A percentile compares a stretch with the other conserved stretches of the same genome.
phyloP scores from a whole-genome alignment of 352 stramenopile genomes.

The Globisporangium parvum region DNA sequence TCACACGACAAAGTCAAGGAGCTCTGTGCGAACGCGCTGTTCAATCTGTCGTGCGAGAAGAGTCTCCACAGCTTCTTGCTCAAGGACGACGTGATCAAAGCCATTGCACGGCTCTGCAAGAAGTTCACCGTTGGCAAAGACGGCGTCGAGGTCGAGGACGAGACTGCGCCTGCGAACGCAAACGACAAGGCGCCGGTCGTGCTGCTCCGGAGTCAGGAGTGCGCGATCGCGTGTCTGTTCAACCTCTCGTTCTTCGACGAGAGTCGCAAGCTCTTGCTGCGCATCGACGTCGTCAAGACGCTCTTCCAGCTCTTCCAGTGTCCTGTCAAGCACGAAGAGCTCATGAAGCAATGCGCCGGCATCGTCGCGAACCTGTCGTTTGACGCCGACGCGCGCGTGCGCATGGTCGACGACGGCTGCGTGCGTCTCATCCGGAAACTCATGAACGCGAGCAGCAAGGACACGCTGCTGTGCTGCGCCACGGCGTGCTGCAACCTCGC shows the following conservation, averaged over 20 bases:
- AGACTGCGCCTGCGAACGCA: constrained; percentile 16
- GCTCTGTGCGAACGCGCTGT: constrained; percentile 65
- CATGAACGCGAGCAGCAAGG: constrained; percentile 51
- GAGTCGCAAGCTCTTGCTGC: constrained; percentile 55
- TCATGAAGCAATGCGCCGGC: constrained; percentile 54
- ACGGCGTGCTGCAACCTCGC: constrained; percentile 77
- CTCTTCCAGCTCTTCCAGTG: constrained; percentile 64
- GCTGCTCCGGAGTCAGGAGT: constrained; percentile 59
- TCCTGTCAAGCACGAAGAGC: constrained; percentile 55
- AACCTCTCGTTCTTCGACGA: constrained; percentile 75
- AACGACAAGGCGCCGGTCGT: constrained; percentile 38
- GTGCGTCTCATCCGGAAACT: constrained; percentile 63
- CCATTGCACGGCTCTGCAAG: constrained; percentile 63
- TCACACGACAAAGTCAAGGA: constrained; percentile 56
- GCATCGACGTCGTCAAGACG: constrained; percentile 53
- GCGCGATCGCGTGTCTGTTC: constrained; percentile 64
- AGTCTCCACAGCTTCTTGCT: constrained; percentile 57
- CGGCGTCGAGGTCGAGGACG: constrained; percentile 58
- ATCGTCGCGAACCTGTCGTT: constrained; percentile 76
- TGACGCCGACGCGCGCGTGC: constrained; percentile 42
- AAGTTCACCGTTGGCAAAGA: constrained; percentile 36
- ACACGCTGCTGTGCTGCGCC: constrained; percentile 63
- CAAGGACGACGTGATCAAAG: constrained; percentile 65
- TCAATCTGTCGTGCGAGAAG: constrained; percentile 78
- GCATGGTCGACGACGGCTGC: constrained; percentile 61